These are phyloP conservation scores for Sporisorium graminicola DNA, from an alignment of 1,284 basidiomycete species.

Conservation along the genomic window DNA sequence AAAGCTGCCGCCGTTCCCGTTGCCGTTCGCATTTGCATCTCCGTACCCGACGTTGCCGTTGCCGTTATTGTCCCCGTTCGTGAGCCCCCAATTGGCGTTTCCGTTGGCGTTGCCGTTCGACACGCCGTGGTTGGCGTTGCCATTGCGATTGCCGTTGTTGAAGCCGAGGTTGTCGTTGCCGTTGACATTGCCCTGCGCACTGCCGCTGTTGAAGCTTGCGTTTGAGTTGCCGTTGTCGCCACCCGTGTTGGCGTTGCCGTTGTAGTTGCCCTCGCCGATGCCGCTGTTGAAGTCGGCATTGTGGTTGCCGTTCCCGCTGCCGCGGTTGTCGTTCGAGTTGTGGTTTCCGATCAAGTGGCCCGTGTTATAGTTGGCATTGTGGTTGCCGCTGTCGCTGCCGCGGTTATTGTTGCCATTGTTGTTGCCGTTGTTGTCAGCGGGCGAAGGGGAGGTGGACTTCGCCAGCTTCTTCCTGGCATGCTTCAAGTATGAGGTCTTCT, in stretches of 20 bases:
- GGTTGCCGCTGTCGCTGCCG: constrained; percentile 4
- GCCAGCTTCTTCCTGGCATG: neutral
- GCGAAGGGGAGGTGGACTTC: neutral
- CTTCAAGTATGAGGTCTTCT: neutral
- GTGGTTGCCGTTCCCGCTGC: constrained; percentile 8
- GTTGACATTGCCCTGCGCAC: neutral
- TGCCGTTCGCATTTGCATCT: constrained; percentile 16
- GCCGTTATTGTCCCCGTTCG: constrained; percentile 9
- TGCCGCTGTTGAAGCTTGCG: neutral
- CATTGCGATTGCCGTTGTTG: neutral
- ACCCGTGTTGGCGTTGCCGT: constrained; percentile 2
- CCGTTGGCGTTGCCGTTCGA: constrained; percentile 4
- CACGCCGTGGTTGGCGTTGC: neutral
- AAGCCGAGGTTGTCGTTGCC: neutral
- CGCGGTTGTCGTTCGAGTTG: constrained; percentile 18
- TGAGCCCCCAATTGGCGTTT: neutral
- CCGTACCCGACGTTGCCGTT: constrained; percentile 5
- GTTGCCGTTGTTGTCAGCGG: neutral
- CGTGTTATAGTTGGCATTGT: constrained; percentile 8
- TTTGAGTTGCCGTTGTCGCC: constrained; percentile 4
- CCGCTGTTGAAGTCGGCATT: constrained; percentile 23
- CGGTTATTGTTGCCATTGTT: constrained; percentile 9
- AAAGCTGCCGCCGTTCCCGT: constrained; percentile 8
- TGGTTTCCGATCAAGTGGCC: constrained; percentile 13
- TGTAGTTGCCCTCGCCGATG: constrained; percentile 11